phyloP scores from a whole-genome alignment of 2,329 filamentous ascomycete genomes.

The Ilyonectria mors-panacis region DNA sequence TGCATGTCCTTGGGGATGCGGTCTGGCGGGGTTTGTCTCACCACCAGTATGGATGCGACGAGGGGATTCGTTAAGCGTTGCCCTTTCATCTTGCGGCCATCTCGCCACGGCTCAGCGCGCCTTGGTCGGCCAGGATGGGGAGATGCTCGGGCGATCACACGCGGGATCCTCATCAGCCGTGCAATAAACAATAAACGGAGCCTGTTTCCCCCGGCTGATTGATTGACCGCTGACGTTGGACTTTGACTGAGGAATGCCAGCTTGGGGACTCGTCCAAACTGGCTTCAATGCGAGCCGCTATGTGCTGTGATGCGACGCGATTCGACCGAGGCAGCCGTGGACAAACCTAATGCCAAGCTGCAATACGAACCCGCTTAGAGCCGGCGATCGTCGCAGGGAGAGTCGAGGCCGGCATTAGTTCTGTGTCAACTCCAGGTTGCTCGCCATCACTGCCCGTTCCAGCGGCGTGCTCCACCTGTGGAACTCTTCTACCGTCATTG shows the following conservation, averaged over 20 bases:
- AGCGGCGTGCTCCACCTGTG: not conserved
- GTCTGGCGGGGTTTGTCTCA: conserved; percentile 1
- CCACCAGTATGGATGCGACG: not conserved
- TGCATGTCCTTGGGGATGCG: not conserved
- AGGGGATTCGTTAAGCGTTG: not conserved
- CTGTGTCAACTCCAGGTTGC: not conserved
- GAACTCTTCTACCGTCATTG: not conserved
- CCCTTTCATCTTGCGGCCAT: conserved; percentile 16
- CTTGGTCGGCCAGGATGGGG: not conserved
- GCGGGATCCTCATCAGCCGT: not conserved
- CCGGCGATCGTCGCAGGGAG: conserved; percentile 6
- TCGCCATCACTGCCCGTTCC: not conserved
- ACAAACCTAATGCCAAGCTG: not conserved
- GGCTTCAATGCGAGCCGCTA: not conserved
- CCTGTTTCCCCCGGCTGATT: not conserved
- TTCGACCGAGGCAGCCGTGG: not conserved
- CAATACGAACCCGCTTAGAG: not conserved
- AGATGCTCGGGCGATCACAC: not conserved
- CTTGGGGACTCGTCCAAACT: not conserved
- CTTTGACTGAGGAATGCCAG: not conserved
- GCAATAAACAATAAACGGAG: not conserved
- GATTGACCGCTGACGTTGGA: not conserved
- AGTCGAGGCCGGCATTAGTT: not conserved
- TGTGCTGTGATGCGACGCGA: not conserved
- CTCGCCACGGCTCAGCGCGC: not conserved